These are phyloP conservation scores for Pezicula carpinea DNA, from an alignment of 2,329 filamentous ascomycete genomes.

Conservation along the genomic window DNA sequence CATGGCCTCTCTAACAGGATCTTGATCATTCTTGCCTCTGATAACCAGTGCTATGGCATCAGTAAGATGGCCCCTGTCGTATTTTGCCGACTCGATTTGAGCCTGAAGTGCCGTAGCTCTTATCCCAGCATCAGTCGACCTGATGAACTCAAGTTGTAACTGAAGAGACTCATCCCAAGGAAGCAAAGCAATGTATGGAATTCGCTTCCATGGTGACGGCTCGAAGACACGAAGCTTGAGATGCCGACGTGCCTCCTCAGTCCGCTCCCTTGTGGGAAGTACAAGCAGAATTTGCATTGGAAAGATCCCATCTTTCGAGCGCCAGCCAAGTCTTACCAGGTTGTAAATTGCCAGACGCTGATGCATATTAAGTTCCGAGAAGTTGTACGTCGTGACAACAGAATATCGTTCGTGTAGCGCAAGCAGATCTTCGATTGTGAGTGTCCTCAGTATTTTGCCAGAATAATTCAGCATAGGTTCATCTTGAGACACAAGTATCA, in stretches of 20 bases:
- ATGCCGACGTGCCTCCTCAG: conserved; percentile 8
- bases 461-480: background rate
- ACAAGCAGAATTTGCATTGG: background rate
- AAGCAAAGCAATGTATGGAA: conserved; percentile 8
- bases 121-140: conserved; percentile 6
- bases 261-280: conserved; percentile 3
- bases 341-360: conserved; percentile 3
- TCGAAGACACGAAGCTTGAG: conserved; percentile 7
- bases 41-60: conserved; percentile 10
- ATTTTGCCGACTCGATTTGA: conserved; percentile 8
- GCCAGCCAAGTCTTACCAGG: conserved; percentile 3
- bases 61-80: conserved; percentile 4
- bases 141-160: conserved; percentile 7
- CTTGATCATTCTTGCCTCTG: conserved; percentile 10
- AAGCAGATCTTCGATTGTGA: conserved; percentile 2
- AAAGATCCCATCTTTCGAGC: conserved; percentile 2
- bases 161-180: conserved; percentile 13
- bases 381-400: conserved; percentile 38
- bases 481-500: conserved; percentile 4
- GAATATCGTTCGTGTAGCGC: conserved; percentile 6
- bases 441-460: background rate
- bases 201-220: conserved; percentile 1
- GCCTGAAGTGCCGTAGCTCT: conserved; percentile 1
- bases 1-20: conserved; percentile 6
- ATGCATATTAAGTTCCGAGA: conserved; percentile 50